Evolutionary conservation across 805 yeast genomes (phyloP), one percentile per base, ranked within the genome.

Genomic region (Wickerhamiella dianesei): DNA sequence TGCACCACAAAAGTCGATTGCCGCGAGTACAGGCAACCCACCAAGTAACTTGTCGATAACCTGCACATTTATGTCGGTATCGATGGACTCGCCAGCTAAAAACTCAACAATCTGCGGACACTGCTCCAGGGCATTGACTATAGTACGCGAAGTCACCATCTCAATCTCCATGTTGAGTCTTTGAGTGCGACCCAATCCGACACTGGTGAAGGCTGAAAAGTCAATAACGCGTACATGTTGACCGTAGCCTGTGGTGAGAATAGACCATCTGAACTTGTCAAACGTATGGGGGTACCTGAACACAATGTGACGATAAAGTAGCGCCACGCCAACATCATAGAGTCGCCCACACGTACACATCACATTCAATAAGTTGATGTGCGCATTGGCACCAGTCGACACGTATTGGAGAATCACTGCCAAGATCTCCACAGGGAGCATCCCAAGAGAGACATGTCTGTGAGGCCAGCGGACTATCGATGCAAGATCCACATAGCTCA

Each of bases 81-180:
- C 92, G 49, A 87, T 82, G 55, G 82, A 81, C 60, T 87, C 96
- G 53, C 82, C 76, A 2, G 86, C 92, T 47, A 86, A 66, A 60
- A 88, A 85, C 60, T 87, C 95, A 9, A 75, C 65, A 44, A 88
- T 64, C 53, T 81, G 79, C 0, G 85, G 82, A 40, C 66, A 79
- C 48, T 75, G 62, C 44, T 64, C 58, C 22, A 87, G 67, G 48
- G 85, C 83, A 19, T 75, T 68, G 41, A 74, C 62, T 20, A 87
- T 77, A 2, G 95, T 87, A 21, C 68, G 66, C 37, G 80, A 70
- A 0, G 95, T 87, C 37, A 87, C 85, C 83, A 84, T 83, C 63
- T 87, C 94, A 55, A 87, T 87, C 63, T 83, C 94, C 62, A 76
- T 80, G 64, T 83, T 88, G 95, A 87, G 87, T 55, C 80, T 74